Percentiles rank a stretch among this genome's conserved stretches.
phyloP scores from a whole-genome alignment of 306 rosid species.

The Pyrus betulifolia region DNA sequence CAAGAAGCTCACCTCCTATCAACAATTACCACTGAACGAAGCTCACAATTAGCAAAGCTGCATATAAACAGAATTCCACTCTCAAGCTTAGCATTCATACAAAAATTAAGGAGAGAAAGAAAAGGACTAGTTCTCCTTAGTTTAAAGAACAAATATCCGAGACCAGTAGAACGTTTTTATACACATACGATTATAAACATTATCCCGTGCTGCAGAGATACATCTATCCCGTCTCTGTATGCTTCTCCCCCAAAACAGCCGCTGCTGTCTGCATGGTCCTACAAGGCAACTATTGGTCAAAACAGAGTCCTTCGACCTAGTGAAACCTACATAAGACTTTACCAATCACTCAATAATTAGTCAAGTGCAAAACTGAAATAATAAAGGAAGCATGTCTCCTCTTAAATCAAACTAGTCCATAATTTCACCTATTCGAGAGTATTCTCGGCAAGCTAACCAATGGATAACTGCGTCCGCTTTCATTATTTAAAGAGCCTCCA shows the following conservation, averaged over 20 bases:
- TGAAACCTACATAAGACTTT: neutral
- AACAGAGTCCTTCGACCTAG: neutral
- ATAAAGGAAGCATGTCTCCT: neutral
- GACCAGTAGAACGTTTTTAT: neutral
- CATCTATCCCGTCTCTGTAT: conserved; percentile 38
- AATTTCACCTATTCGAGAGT: conserved; percentile 36
- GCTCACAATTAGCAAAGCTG: conserved; percentile 89
- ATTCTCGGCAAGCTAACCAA: conserved; percentile 59
- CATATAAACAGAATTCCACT: conserved; percentile 1
- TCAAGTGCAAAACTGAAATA: neutral
- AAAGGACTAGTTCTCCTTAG: neutral
- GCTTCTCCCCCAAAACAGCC: conserved; percentile 76
- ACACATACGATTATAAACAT: neutral
- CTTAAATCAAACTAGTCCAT: neutral
- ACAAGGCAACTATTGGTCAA: conserved; percentile 26
- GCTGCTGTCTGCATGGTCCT: conserved; percentile 98
- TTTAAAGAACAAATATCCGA: neutral
- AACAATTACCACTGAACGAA: conserved; percentile 69
- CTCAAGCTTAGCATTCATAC: conserved; percentile 3
- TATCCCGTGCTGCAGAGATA: conserved; percentile 2
- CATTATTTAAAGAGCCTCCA: conserved; percentile 53
- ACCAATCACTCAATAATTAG: neutral
- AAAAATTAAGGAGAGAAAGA: neutral
- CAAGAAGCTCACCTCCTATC: conserved; percentile 61
- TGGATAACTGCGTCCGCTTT: conserved; percentile 58